Evolutionary conservation across 2,329 filamentous ascomycete genomes (phyloP).

Genomic region (Phaeosphaeria sp.): DNA sequence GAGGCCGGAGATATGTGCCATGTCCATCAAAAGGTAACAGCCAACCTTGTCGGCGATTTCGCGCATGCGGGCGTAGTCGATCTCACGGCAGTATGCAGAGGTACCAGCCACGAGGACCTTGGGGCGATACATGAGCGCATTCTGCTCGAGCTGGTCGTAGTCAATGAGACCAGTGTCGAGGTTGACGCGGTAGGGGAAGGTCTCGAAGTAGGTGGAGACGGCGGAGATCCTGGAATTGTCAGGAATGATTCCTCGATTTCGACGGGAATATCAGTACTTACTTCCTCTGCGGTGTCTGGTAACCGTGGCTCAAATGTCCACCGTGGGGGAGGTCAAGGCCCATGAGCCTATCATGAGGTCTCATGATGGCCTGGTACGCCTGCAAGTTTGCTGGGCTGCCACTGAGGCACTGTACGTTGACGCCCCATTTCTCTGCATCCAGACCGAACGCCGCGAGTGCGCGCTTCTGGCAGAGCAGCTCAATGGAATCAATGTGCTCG

Average conservation of each 20-base stretch:
- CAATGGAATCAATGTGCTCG: slow-evolving; percentile 91
- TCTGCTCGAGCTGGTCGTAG: slow-evolving; percentile 88
- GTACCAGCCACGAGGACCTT: slow-evolving; percentile 96
- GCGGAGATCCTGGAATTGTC: slow-evolving; percentile 77
- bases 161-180: slow-evolving; percentile 92
- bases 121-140: slow-evolving; percentile 87
- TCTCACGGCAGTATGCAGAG: slow-evolving; percentile 92
- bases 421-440: slow-evolving; percentile 87
- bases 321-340: slow-evolving; percentile 93
- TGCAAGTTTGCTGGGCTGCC: slow-evolving; percentile 96
- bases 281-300: slow-evolving; percentile 95
- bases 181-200: slow-evolving; percentile 90
- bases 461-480: slow-evolving; percentile 87
- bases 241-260: slow-evolving; percentile 10
- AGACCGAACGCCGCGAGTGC: slow-evolving; percentile 88
- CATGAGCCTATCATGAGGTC: slow-evolving; percentile 95
- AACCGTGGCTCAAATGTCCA: slow-evolving; percentile 94
- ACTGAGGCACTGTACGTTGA: slow-evolving; percentile 87
- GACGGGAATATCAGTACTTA: slow-evolving; percentile 51
- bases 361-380: slow-evolving; percentile 97
- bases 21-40: slow-evolving; percentile 92
- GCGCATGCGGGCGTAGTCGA: slow-evolving; percentile 93
- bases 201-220: slow-evolving; percentile 99
- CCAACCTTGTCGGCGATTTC: slow-evolving; percentile 89
- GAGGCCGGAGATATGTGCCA: slow-evolving; percentile 96